Conservation (phyloP, 768 basidiomycete species). For the Russula earlei region DNA sequence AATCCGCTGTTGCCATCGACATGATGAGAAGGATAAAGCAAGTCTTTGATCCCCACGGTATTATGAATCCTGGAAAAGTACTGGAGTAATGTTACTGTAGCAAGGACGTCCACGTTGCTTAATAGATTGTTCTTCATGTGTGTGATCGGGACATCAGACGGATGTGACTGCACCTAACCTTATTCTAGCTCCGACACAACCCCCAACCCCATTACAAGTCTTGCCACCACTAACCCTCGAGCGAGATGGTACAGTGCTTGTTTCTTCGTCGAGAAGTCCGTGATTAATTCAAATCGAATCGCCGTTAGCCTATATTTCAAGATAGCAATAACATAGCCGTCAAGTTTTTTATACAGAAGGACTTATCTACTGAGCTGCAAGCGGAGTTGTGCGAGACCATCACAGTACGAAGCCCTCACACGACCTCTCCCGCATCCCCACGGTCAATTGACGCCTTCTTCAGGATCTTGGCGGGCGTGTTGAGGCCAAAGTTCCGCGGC, state of each 20-base stretch:
- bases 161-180: constrained; percentile 21
- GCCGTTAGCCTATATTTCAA: constrained; percentile 57
- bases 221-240: constrained; percentile 2
- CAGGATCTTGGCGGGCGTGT: constrained; percentile 70
- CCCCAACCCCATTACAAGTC: constrained; percentile 23
- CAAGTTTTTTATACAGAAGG: constrained; percentile 82
- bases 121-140: background rate
- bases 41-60: constrained; percentile 81
- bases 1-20: constrained; percentile 66
- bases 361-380: constrained; percentile 56
- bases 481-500: constrained; percentile 67
- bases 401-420: constrained; percentile 36
- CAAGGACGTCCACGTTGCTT: background rate
- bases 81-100: constrained; percentile 26
- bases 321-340: constrained; percentile 55
- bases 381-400: constrained; percentile 68
- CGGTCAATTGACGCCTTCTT: background rate
- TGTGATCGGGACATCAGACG: no score
- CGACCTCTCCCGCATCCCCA: background rate
- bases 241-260: constrained; percentile 12
- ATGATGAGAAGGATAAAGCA: constrained; percentile 87
- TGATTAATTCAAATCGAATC: background rate
- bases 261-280: background rate
- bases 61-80: constrained; percentile 91
- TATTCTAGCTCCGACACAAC: constrained; percentile 22